Evolutionary conservation across 192 early-diverging fungal genomes (phyloP), one percentile per base, ranked within the genome.

Genomic region (Phlyctochytrium planicorne): DNA sequence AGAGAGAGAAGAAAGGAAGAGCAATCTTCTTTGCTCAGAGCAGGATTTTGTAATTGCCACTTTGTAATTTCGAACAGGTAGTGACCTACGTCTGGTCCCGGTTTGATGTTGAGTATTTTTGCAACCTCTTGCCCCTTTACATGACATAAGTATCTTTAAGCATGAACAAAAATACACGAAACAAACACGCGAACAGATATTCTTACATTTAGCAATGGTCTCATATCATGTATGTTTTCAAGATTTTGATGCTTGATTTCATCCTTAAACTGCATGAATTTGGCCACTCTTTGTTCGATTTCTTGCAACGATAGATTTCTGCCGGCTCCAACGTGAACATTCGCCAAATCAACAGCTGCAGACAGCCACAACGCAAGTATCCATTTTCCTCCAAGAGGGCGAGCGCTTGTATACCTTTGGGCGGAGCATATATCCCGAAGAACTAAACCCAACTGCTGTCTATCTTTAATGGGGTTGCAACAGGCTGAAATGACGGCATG

Each of bases 31-130:
- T 71, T 74, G 1, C 87, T 83, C 1, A 82, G 88, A 0, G 74
- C 34, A 0, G 90, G 89, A 68, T 94, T 62, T 23, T 74, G 80
- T 31, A 98, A 72, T 78, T 98, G 95, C 91, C 91, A 97, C 47
- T 78, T 77, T 84, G 95, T 92, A 31, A 96, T 73, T 0, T 60
- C 59, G 2, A 81, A 75, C n/a, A 96, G 77, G 36, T 91, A 77
- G 16, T 66, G 65, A 60, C 81, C 86, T 12, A 96, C 75, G 10
- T 59, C 65, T 6, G 89, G 90, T 4, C 96, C 94, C 3, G 91
- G 90, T 63, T 78, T 84, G 50, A 95, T 86, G 3, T 80, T 80
- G 47, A 95, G 70, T 20, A 91, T 31, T 27, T 65, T 61, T 1
- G 84, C 74, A 0, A 90, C 77, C 29, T 83, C 78, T 52, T 89